A percentile compares a stretch with the other conserved stretches of the same genome.
Evolutionary conservation across 805 yeast species (phyloP).

Genomic region (Saturnispora sekii): DNA sequence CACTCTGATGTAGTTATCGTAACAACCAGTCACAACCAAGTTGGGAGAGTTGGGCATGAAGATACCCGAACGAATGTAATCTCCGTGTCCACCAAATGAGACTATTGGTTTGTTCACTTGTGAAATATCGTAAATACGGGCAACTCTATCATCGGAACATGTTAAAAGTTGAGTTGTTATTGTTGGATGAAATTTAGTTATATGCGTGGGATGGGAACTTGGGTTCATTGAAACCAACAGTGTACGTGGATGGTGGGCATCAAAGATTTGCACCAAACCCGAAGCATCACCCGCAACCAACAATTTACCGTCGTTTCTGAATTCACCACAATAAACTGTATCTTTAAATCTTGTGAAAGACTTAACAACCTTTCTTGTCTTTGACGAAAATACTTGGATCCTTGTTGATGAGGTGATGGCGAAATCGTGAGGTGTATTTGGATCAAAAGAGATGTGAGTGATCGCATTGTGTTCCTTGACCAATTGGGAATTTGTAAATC

Average conservation of each 20-base stretch:
- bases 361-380: slow-evolving; percentile 82
- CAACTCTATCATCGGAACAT: slow-evolving; percentile 85
- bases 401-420: slow-evolving; percentile 89
- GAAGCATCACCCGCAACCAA: slow-evolving; percentile 93
- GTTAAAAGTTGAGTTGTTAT: slow-evolving; percentile 67
- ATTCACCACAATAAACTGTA: slow-evolving; percentile 85
- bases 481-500: slow-evolving; percentile 72
- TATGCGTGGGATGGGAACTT: slow-evolving; percentile 82
- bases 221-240: slow-evolving; percentile 75
- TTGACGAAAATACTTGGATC: slow-evolving; percentile 87
- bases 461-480: slow-evolving; percentile 92
- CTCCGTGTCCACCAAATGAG: slow-evolving; percentile 67
- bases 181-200: slow-evolving; percentile 82
- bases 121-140: slow-evolving; percentile 80
- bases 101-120: slow-evolving; percentile 65
- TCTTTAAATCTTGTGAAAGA: slow-evolving; percentile 86
- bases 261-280: slow-evolving; percentile 86
- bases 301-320: slow-evolving; percentile 82
- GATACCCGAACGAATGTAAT: slow-evolving; percentile 75
- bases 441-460: slow-evolving; percentile 80
- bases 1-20: slow-evolving; percentile 77
- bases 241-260: slow-evolving; percentile 64
- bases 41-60: slow-evolving; percentile 64
- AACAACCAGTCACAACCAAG: slow-evolving; percentile 85
- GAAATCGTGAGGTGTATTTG: slow-evolving; percentile 77